phyloP scores from a whole-genome alignment of 2,329 filamentous ascomycete genomes.

The Colletotrichum gloeosporioides region DNA sequence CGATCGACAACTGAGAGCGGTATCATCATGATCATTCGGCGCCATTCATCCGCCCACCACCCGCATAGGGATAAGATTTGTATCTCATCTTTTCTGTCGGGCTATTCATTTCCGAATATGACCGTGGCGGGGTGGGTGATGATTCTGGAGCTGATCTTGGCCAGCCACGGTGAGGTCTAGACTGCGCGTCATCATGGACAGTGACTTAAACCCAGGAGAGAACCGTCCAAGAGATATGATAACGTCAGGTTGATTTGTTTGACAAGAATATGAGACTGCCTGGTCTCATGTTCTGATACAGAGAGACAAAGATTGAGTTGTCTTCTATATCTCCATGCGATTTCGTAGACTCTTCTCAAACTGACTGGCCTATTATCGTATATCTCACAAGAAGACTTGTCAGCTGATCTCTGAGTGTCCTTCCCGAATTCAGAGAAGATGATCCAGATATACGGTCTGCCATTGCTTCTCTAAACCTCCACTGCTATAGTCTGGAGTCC shows the following conservation, averaged over 20 bases:
- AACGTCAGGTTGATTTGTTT: not conserved
- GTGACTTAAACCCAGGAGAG: no score
- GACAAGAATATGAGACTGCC: not conserved
- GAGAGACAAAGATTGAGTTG: not conserved
- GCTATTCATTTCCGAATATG: not conserved
- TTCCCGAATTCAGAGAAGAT: not conserved
- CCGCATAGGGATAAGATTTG: not conserved
- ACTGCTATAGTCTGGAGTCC: accelerated
- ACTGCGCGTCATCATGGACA: no score
- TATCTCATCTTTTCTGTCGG: not conserved
- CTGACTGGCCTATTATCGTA: accelerated
- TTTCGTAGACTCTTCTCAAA: not conserved
- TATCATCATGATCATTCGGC: not conserved
- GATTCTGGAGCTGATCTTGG: not conserved
- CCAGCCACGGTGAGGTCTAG: no score
- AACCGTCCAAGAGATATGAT: no score
- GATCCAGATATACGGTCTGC: not conserved
- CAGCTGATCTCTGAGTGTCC: accelerated
- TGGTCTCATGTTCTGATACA: accelerated
- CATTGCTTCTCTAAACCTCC: accelerated
- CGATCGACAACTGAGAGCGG: not conserved
- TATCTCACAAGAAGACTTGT: not conserved
- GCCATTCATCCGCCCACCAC: accelerated
- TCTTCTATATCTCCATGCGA: not conserved
- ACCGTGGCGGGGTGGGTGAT: not conserved